Evolutionary conservation across 805 yeast species (phyloP).

Genomic region (Pichia nanzhaoensis): DNA sequence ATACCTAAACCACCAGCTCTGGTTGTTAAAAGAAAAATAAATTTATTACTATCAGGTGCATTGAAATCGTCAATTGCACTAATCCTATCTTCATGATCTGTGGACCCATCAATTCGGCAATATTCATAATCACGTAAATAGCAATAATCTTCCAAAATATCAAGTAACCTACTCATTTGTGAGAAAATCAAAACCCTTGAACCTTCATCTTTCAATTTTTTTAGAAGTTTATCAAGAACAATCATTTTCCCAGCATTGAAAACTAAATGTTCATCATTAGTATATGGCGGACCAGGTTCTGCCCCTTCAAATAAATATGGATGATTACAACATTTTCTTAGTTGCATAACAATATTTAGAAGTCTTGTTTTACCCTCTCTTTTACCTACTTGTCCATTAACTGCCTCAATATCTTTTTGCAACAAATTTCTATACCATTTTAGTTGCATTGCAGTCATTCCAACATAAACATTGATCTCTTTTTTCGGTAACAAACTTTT

Average conservation of each 20-base stretch:
- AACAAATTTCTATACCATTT: conserved; percentile 84
- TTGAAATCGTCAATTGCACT: conserved; percentile 91
- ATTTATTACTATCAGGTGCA: conserved; percentile 72
- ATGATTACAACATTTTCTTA: conserved; percentile 94
- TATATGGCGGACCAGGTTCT: conserved; percentile 96
- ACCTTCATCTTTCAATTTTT: conserved; percentile 65
- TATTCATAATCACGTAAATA: conserved; percentile 75
- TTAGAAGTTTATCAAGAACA: conserved; percentile 75
- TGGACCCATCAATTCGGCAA: conserved; percentile 90
- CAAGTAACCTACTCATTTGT: conserved; percentile 87
- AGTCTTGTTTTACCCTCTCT: conserved; percentile 88
- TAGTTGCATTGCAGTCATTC: conserved; percentile 93
- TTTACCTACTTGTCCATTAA: conserved; percentile 92
- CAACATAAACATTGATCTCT: conserved; percentile 83
- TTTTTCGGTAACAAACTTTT: conserved; percentile 84
- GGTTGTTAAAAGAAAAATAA: conserved; percentile 80
- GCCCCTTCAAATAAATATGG: conserved; percentile 98
- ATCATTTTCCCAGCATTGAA: conserved; percentile 87
- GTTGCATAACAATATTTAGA: conserved; percentile 91
- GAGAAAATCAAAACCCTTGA: conserved; percentile 88
- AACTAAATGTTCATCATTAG: conserved; percentile 92
- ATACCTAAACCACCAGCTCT: conserved; percentile 98
- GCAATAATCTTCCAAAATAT: conserved; percentile 90
- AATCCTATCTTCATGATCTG: conserved; percentile 88
- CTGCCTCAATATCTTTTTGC: conserved; percentile 93